phyloP scores from a whole-genome alignment of 1,139 yeast species.

The Protomyces gravidus region DNA sequence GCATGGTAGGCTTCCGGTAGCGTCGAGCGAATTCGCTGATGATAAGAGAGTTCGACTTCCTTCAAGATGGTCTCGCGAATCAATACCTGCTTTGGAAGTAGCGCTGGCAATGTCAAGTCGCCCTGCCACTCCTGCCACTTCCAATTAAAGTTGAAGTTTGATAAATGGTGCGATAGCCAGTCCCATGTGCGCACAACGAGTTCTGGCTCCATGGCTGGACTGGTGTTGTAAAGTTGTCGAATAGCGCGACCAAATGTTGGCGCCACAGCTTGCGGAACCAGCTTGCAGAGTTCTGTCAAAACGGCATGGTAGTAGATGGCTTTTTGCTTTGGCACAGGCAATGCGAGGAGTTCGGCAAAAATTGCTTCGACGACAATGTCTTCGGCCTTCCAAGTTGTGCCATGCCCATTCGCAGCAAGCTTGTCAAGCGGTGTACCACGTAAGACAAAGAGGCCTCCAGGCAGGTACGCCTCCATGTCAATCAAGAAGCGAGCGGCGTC shows the following conservation, averaged over 20 bases:
- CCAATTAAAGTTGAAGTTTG: constrained; percentile 95
- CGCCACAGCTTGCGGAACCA: constrained; percentile 84
- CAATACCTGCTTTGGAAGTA: constrained; percentile 72
- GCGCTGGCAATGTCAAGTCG: constrained; percentile 41
- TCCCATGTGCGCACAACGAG: constrained; percentile 67
- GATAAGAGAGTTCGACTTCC: constrained; percentile 71
- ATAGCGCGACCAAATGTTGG: constrained; percentile 94
- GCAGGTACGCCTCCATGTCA: constrained; percentile 69
- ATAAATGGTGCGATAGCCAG: constrained; percentile 91
- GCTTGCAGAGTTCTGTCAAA: constrained; percentile 81
- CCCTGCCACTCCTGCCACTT: constrained; percentile 90
- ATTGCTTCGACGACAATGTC: constrained; percentile 83
- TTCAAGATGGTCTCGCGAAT: constrained; percentile 75
- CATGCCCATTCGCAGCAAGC: constrained; percentile 45
- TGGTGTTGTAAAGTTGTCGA: constrained; percentile 68
- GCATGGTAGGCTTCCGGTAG: constrained; percentile 68
- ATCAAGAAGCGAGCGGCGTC: constrained; percentile 83
- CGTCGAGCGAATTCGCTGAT: constrained; percentile 66
- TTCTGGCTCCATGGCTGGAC: constrained; percentile 70
- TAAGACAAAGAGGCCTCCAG: constrained; percentile 66
- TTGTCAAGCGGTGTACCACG: constrained; percentile 81
- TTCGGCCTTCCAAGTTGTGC: constrained; percentile 79
- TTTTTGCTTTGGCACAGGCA: constrained; percentile 65
- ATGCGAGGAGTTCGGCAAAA: constrained; percentile 67
- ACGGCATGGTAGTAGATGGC: constrained; percentile 78